Evolutionary conservation across 768 basidiomycete genomes (phyloP).

Genomic region (Tubosaeta brunneosetosa): DNA sequence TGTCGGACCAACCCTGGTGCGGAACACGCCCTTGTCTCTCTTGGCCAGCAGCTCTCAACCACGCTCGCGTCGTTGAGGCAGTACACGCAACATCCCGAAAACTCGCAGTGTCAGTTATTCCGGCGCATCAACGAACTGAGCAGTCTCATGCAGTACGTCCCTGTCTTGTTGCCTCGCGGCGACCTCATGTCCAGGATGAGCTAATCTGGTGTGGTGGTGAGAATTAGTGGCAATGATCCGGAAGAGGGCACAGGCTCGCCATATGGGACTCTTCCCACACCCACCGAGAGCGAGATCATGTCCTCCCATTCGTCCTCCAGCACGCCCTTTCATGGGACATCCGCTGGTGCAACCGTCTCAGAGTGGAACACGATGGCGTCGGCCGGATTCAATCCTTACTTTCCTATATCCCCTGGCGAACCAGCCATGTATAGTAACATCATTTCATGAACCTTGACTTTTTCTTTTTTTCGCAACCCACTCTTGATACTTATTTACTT

Average conservation of each 20-base stretch:
- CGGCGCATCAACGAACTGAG: constrained; percentile 58
- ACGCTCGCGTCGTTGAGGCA: constrained; percentile 56
- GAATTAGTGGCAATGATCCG: constrained; percentile 48
- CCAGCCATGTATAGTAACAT: constrained; percentile 55
- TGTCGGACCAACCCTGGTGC: constrained; percentile 62
- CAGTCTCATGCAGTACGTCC: constrained; percentile 62
- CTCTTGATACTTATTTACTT: constrained; percentile 21
- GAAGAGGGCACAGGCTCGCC: constrained; percentile 43
- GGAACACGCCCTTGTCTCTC: constrained; percentile 53
- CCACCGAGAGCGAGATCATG: constrained; percentile 58
- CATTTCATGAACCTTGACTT: constrained; percentile 39
- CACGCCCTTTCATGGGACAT: constrained; percentile 38
- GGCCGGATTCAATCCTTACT: constrained; percentile 64
- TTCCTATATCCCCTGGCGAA: constrained; percentile 53
- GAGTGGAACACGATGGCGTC: constrained; percentile 58
- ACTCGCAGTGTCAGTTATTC: constrained; percentile 51
- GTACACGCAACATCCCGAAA: constrained; percentile 53
- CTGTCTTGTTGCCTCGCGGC: constrained; percentile 28
- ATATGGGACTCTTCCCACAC: constrained; percentile 53
- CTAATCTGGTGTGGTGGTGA: constrained; percentile 27
- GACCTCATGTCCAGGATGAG: constrained; percentile 31
- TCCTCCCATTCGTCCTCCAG: constrained; percentile 43
- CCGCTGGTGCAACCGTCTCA: constrained; percentile 48
- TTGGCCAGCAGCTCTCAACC: constrained; percentile 60
- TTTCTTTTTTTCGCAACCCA: constrained; percentile 4